These are phyloP conservation scores for Lepidium sativum DNA, from an alignment of 345 rosid species.

Conservation along the genomic window DNA sequence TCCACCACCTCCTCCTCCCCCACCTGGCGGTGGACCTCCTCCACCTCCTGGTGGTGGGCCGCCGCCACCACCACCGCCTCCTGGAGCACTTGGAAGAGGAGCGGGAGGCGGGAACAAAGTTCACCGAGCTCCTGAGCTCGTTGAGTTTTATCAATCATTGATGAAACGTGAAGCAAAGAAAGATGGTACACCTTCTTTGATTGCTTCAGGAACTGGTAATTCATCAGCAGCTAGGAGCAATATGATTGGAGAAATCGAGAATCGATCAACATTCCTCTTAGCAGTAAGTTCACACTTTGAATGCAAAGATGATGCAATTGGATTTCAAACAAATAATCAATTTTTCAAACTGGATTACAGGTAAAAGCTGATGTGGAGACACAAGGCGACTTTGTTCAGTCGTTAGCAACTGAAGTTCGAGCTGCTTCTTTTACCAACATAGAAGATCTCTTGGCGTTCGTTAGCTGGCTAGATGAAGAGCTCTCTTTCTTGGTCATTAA, in stretches of 20 bases:
- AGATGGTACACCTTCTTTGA: conserved; percentile 59
- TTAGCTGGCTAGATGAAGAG: conserved; percentile 98
- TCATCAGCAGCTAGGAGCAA: conserved; percentile 73
- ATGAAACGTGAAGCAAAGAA: conserved; percentile 97
- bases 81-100: conserved; percentile 78
- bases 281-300: conserved; percentile 43
- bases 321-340: background rate
- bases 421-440: conserved; percentile 65
- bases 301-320: background rate
- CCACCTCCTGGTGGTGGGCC: conserved; percentile 71
- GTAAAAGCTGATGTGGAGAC: conserved; percentile 98
- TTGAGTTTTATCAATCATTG: conserved; percentile 87
- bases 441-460: conserved; percentile 80
- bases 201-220: conserved; percentile 58
- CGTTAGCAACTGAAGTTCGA: conserved; percentile 81
- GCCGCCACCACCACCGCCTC: conserved; percentile 79
- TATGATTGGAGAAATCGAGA: conserved; percentile 95
- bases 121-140: conserved; percentile 89
- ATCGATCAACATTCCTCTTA: conserved; percentile 86
- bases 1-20: conserved; percentile 53
- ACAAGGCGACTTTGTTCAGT: conserved; percentile 97
- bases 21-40: conserved; percentile 42
- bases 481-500: conserved; percentile 78
- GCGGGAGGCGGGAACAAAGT: conserved; percentile 71
- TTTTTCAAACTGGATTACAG: conserved; percentile 30